These are phyloP conservation scores for Acacia confusa DNA, from an alignment of 306 rosid genomes.

Conservation along the genomic window DNA sequence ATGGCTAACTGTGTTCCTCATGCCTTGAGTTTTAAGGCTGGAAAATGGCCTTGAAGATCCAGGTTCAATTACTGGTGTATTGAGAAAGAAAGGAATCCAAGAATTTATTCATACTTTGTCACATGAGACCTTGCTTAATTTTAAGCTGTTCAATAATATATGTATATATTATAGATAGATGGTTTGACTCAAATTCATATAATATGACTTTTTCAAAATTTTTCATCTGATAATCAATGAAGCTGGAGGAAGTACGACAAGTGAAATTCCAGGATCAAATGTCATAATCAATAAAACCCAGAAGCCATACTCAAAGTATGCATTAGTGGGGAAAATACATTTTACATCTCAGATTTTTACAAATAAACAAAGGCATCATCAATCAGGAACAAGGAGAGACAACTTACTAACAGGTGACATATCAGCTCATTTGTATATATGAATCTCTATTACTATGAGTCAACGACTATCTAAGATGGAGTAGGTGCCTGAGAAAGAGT, in stretches of 20 bases:
- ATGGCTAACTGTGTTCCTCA: too few species aligned
- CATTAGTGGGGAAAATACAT: not conserved
- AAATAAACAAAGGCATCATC: not conserved
- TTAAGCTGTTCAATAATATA: not conserved
- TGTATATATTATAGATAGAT: too few species aligned
- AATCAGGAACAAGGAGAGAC: not conserved
- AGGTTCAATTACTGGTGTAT: too few species aligned
- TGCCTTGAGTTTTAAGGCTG: too few species aligned
- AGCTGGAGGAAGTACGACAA: not conserved
- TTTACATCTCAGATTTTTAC: not conserved
- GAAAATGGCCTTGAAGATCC: too few species aligned
- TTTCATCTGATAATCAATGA: not conserved
- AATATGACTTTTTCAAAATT: not conserved
- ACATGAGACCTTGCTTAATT: not conserved
- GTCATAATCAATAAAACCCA: not conserved
- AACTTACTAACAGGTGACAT: not conserved
- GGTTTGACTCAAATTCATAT: not conserved
- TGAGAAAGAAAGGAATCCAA: too few species aligned
- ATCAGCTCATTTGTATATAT: not conserved
- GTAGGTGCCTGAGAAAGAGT: slow-evolving; percentile 68
- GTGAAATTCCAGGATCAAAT: not conserved
- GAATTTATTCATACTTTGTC: too few species aligned
- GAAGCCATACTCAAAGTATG: not conserved
- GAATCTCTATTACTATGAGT: not conserved
- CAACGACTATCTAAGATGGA: slow-evolving; percentile 28